Evolutionary conservation across 768 basidiomycete genomes (phyloP).

Genomic region (Rickenella mellea): DNA sequence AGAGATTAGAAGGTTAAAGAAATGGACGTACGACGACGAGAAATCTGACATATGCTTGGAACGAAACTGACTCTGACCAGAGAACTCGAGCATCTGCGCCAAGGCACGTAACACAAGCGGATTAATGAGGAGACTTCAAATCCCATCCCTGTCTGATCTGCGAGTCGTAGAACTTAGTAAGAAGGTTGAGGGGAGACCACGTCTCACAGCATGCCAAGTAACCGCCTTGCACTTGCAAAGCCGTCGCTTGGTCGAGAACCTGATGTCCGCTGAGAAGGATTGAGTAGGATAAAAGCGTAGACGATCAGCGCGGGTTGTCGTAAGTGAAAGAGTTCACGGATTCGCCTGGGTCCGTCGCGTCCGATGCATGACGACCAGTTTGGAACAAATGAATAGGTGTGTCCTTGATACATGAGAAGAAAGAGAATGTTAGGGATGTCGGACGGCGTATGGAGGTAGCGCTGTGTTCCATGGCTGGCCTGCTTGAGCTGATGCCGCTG

Average conservation of each 20-base stretch:
- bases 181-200: neutral
- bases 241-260: conserved; percentile 17
- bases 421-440: neutral
- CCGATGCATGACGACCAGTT: conserved; percentile 53
- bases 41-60: conserved; percentile 37
- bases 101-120: conserved; percentile 38
- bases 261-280: neutral
- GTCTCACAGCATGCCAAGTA: conserved; percentile 27
- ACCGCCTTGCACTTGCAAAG: conserved; percentile 21
- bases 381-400: conserved; percentile 42
- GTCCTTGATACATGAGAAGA: conserved; percentile 15
- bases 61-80: conserved; percentile 26
- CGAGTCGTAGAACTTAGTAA: conserved; percentile 7
- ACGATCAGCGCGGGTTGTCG: conserved; percentile 23
- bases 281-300: conserved; percentile 30
- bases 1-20: neutral
- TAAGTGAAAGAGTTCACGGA: conserved; percentile 43
- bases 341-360: conserved; percentile 43
- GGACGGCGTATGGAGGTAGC: neutral
- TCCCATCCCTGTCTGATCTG: conserved; percentile 8
- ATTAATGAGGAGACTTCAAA: conserved; percentile 28
- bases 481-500: neutral
- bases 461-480: neutral
- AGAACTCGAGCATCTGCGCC: conserved; percentile 36
- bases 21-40: conserved; percentile 45